Conservation (phyloP, 345 rosid species). For the Mercurialis annua region DNA sequence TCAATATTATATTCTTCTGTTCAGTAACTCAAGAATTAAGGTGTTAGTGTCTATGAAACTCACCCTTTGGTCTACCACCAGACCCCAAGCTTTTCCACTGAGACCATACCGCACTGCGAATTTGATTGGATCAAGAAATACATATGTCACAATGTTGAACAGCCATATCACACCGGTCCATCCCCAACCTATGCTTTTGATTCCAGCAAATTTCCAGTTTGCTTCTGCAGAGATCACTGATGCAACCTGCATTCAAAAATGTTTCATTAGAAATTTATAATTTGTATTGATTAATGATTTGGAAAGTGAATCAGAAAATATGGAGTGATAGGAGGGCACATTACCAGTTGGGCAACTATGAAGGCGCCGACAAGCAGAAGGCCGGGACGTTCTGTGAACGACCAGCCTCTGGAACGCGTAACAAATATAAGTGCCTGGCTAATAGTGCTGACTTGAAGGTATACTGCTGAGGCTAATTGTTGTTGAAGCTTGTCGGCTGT, state of each 20-base stretch:
- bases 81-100: conserved; percentile 35
- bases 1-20: background rate
- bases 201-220: conserved; percentile 33
- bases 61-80: conserved; percentile 32
- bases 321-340: background rate
- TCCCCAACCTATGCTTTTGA: conserved; percentile 34
- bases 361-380: conserved; percentile 35
- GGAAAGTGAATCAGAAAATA: background rate
- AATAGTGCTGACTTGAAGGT: conserved; percentile 60
- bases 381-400: conserved; percentile 53
- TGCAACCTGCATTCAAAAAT: conserved; percentile 24
- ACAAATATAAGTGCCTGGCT: conserved; percentile 48
- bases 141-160: conserved; percentile 25
- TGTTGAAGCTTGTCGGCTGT: conserved; percentile 18
- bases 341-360: conserved; percentile 50
- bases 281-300: background rate
- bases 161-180: conserved; percentile 41
- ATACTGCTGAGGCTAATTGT: conserved; percentile 48
- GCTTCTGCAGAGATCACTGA: conserved; percentile 27
- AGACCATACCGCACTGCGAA: conserved; percentile 32
- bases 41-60: conserved; percentile 13
- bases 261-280: no score
- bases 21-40: background rate
- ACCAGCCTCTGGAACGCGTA: conserved; percentile 64
- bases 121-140: conserved; percentile 36